Evolutionary conservation across 805 yeast species (phyloP).

Genomic region (Ogataea nitratoaversa): DNA sequence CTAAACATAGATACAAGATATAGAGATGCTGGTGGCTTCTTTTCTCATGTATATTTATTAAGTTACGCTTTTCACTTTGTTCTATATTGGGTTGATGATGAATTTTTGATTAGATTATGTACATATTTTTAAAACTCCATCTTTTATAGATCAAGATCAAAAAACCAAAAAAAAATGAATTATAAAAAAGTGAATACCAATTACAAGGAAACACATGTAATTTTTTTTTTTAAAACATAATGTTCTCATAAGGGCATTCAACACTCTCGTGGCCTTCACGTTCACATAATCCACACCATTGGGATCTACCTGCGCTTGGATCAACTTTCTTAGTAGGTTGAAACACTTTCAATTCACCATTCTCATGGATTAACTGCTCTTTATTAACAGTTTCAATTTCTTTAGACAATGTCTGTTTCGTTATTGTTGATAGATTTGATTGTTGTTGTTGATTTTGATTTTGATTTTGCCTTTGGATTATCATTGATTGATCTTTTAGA

Average conservation of each 20-base stretch:
- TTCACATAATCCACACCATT: constrained; percentile 95
- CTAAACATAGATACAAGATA: constrained; percentile 43
- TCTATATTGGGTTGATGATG: not conserved
- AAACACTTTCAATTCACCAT: constrained; percentile 34
- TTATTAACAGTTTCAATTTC: not conserved
- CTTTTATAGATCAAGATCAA: too few species aligned
- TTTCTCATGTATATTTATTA: not conserved
- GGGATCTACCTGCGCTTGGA: constrained; percentile 67
- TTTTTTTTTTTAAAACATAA: constrained; percentile 16
- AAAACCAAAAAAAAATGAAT: too few species aligned
- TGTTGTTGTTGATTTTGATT: not conserved
- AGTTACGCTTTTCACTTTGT: not conserved
- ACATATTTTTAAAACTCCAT: constrained; percentile 6
- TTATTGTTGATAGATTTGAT: constrained; percentile 1
- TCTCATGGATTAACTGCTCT: constrained; percentile 4
- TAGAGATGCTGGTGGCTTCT: too few species aligned
- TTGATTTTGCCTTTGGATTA: not conserved
- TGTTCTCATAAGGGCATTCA: constrained; percentile 80
- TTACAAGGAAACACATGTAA: not conserved
- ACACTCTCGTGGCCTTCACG: constrained; percentile 81
- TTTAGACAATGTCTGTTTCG: constrained; percentile 2
- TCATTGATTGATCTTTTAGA: not conserved
- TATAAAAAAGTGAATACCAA: not conserved
- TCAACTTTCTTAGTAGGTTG: constrained; percentile 48
- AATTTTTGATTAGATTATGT: constrained; percentile 1